Evolutionary conservation across 768 basidiomycete genomes (phyloP), one percentile per base, ranked within the genome.

Genomic region (Chalciporus chontae): DNA sequence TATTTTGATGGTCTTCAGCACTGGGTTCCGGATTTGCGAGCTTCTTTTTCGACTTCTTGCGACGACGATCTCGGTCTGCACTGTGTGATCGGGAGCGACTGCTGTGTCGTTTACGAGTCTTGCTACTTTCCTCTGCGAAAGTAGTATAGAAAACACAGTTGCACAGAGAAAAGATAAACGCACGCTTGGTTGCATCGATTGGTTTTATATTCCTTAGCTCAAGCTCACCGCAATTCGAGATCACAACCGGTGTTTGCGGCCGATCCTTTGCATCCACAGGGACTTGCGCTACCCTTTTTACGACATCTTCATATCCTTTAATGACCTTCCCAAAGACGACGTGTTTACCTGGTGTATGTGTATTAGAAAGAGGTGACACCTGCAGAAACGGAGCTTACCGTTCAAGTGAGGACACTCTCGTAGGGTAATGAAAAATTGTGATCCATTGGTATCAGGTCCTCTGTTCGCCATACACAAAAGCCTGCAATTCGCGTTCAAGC

Each of bases 401-500:
- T 87, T 77, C 40, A 91, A 66, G 63, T 91, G 88, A 4, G 84
- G 80, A 52, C 87, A 83, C 14, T 79, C 76, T n/a, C 78, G 75
- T 10, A 94, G 75, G 18, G 92, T 91, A 53, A 94, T 74, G 63
- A 94, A 94, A 63, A 87, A 94, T 55, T 94, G 92, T 1, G 85
- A 88, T 32, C 85, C 83, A 56, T 94, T 94, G 31, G 92, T 94
- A 67, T 87, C 73, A 0, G 86, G 83, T 3, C 88, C 88, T 55
- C 79, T 79, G 66, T 95, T 95, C 9, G 92, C 92, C 93, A 94
- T 95, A 59, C 89, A 90, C 10, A 95, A 71, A 23, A 94, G 70
- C 11, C 82, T 84, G 56, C n/a, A 40, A 21, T 15, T 11, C 17
- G 46, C 6, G 19, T 37, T 43, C 43, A 34, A 44, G 40, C 15